phyloP scores from a whole-genome alignment of 164 flowering plant species.

The Macadamia tetraphylla region DNA sequence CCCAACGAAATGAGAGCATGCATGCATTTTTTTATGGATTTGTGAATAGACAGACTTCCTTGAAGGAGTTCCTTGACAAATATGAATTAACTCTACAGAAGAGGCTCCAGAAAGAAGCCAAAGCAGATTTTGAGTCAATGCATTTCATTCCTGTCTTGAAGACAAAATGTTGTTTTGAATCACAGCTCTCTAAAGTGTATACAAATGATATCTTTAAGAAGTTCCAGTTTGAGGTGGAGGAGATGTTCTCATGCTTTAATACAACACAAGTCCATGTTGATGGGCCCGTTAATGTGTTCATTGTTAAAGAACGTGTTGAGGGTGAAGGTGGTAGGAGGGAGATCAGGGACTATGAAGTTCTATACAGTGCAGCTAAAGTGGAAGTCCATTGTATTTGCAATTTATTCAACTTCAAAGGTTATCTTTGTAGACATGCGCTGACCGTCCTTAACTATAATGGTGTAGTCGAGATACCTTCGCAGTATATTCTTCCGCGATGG shows the following conservation, averaged over 20 bases:
- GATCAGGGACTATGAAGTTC: background rate
- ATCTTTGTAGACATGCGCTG: background rate
- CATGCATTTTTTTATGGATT: slow-evolving; percentile 26
- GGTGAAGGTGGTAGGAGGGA: background rate
- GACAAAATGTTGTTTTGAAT: slow-evolving; percentile 42
- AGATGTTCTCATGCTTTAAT: slow-evolving; percentile 42
- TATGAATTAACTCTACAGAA: slow-evolving; percentile 29
- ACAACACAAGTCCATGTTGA: slow-evolving; percentile 34
- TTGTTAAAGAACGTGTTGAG: slow-evolving; percentile 1
- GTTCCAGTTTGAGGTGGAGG: slow-evolving; percentile 50
- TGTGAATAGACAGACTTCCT: slow-evolving; percentile 29
- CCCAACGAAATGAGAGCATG: slow-evolving; percentile 19
- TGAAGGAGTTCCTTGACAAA: slow-evolving; percentile 35
- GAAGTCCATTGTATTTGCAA: background rate
- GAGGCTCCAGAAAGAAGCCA: slow-evolving; percentile 34
- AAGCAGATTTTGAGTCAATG: slow-evolving; percentile 43
- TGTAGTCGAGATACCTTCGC: background rate
- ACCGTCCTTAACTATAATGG: background rate
- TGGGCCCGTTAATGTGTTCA: slow-evolving; percentile 33
- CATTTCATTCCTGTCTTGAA: slow-evolving; percentile 28
- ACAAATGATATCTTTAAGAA: slow-evolving; percentile 44
- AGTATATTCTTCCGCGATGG: background rate
- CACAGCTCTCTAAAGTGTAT: slow-evolving; percentile 48
- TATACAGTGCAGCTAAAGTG: background rate
- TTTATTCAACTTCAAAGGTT: background rate